Evolutionary conservation across 305 asterid genomes (phyloP).

Genomic region (Ilex paraguariensis): DNA sequence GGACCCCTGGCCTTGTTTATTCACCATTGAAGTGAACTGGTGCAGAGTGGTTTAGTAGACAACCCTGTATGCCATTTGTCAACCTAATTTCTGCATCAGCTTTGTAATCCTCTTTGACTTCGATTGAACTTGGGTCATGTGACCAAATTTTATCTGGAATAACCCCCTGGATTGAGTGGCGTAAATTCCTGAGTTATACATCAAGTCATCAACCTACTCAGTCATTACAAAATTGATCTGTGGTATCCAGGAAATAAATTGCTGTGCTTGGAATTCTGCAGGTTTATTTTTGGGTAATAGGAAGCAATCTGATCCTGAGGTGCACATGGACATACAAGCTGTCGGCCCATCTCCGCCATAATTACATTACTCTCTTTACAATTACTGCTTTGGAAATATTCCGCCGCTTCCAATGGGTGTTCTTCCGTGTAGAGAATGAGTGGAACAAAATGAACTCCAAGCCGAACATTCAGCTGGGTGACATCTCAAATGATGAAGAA

Average conservation of each 20-base stretch:
- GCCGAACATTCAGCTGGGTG: conserved; percentile 41
- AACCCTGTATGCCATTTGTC: not conserved
- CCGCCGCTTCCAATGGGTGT: conserved; percentile 98
- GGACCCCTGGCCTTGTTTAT: not conserved
- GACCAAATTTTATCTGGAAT: too few species aligned
- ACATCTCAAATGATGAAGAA: conserved; percentile 64
- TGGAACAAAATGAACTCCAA: conserved; percentile 75
- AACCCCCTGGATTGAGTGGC: too few species aligned
- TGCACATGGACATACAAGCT: conserved; percentile 99
- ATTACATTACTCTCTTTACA: conserved; percentile 70
- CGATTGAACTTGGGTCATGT: not conserved
- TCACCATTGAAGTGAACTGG: not conserved
- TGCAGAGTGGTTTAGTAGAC: not conserved
- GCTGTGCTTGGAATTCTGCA: conserved; percentile 25
- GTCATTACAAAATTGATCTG: not conserved
- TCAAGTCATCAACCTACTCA: not conserved
- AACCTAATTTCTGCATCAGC: conserved; percentile 2
- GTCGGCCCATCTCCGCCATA: conserved; percentile 98
- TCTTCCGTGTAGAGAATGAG: conserved; percentile 96
- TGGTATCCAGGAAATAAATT: not conserved
- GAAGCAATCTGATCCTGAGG: conserved; percentile 84
- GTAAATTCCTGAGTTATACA: too few species aligned
- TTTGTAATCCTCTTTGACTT: conserved; percentile 7
- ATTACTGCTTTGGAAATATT: conserved; percentile 80
- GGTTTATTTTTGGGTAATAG: conserved; percentile 91